Percentiles rank a stretch among this genome's conserved stretches.
Conservation (phyloP, 2,329 filamentous ascomycete species). For the Cercospora zeae-maydis region DNA sequence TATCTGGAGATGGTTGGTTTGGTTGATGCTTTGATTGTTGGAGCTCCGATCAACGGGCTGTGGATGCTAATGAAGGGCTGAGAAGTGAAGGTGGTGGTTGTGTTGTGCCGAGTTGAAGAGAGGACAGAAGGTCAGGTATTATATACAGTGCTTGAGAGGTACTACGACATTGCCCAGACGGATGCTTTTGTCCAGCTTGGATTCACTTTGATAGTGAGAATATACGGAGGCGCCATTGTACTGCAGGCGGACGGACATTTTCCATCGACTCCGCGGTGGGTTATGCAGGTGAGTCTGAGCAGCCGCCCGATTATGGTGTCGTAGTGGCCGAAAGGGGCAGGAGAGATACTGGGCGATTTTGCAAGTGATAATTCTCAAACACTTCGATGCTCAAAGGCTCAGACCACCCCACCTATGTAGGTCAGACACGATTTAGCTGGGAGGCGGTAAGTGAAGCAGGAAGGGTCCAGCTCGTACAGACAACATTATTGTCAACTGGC, state of each 20-base stretch:
- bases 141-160: constrained; percentile 13
- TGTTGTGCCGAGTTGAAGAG: neutral
- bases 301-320: constrained; percentile 33
- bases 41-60: constrained; percentile 18
- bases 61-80: constrained; percentile 14
- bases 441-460: neutral
- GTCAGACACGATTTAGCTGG: neutral
- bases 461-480: neutral
- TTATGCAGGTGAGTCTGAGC: neutral
- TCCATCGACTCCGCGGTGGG: constrained; percentile 14
- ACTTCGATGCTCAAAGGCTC: neutral
- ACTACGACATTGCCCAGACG: neutral
- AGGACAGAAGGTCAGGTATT: neutral
- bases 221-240: constrained; percentile 18
- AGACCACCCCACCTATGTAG: neutral
- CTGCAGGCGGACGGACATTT: constrained; percentile 10
- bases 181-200: constrained; percentile 1
- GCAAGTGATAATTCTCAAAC: constrained; percentile 1
- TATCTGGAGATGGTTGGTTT: neutral
- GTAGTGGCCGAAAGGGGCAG: constrained; percentile 25
- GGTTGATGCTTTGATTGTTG: constrained; percentile 4
- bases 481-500: neutral
- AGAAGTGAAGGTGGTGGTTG: constrained; percentile 12
- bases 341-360: neutral
- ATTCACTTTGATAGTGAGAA: constrained; percentile 18